These are phyloP conservation scores for Auxenochlorella protothecoides DNA, from an alignment of 139 green algal genomes.

Conservation along the genomic window DNA sequence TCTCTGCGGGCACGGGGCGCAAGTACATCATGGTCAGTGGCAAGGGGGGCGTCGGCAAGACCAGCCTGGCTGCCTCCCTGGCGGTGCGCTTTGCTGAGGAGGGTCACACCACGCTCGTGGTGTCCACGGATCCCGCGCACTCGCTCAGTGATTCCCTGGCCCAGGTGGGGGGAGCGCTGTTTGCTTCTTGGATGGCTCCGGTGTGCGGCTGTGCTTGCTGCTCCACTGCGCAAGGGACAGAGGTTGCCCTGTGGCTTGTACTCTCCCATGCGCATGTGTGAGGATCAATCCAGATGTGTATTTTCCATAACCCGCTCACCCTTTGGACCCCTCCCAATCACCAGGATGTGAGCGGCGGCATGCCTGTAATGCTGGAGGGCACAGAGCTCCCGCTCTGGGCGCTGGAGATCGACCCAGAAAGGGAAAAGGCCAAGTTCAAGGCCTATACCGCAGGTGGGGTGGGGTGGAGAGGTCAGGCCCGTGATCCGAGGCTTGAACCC, in stretches of 20 bases:
- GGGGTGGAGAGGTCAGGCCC: neutral
- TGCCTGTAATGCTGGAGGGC: conserved; percentile 77
- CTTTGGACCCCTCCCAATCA: neutral
- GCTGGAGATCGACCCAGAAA: conserved; percentile 88
- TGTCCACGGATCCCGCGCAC: conserved; percentile 96
- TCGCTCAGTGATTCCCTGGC: conserved; percentile 88
- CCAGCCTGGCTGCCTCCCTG: conserved; percentile 77
- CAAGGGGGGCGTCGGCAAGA: conserved; percentile 97
- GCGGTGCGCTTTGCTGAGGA: conserved; percentile 72
- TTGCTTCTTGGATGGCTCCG: neutral
- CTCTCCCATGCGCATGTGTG: too few relatives aligned
- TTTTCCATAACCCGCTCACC: too few relatives aligned
- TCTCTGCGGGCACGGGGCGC: conserved; percentile 44
- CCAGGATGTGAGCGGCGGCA: conserved; percentile 84
- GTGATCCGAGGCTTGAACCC: too few relatives aligned
- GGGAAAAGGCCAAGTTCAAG: conserved; percentile 45
- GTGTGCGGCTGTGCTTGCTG: too few relatives aligned
- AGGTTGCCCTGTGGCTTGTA: neutral
- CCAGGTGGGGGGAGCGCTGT: conserved; percentile 42
- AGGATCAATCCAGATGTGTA: too few relatives aligned
- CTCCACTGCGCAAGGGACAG: neutral
- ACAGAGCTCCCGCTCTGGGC: conserved; percentile 85
- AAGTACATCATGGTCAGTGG: conserved; percentile 88
- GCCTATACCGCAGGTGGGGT: conserved; percentile 16
- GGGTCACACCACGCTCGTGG: conserved; percentile 85